Percentiles rank a stretch among this genome's conserved stretches.
phyloP scores from a whole-genome alignment of 306 rosid species.

The Albizia julibrissin region DNA sequence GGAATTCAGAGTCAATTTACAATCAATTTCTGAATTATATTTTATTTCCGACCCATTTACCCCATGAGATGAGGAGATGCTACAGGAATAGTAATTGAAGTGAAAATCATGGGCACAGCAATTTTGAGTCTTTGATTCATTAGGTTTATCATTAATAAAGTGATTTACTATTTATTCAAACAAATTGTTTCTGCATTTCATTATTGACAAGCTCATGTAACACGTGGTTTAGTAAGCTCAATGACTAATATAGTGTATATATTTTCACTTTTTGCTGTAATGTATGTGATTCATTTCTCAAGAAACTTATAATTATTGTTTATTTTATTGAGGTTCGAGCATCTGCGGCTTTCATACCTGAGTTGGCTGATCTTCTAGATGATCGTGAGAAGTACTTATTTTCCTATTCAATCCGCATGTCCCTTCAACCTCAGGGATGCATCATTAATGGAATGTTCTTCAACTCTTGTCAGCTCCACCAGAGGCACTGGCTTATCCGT shows the following conservation, averaged over 20 bases:
- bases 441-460: constrained; percentile 56
- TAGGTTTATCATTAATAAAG: background rate
- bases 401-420: constrained; percentile 83
- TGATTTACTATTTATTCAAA: background rate
- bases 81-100: background rate
- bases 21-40: background rate
- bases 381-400: constrained; percentile 46
- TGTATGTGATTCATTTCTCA: constrained; percentile 1
- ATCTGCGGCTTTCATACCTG: constrained; percentile 78
- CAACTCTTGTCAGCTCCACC: constrained; percentile 73
- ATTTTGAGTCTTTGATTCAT: constrained; percentile 1
- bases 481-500: constrained; percentile 78
- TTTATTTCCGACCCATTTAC: background rate
- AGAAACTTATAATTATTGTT: constrained; percentile 32
- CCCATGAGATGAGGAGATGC: background rate
- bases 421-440: constrained; percentile 74
- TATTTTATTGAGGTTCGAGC: constrained; percentile 66
- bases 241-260: background rate
- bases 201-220: background rate
- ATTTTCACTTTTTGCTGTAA: background rate
- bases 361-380: constrained; percentile 44
- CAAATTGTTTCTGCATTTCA: background rate
- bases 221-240: background rate
- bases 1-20: background rate
- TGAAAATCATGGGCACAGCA: background rate